Evolutionary conservation across 1,284 basidiomycete genomes (phyloP), one percentile per base, ranked within the genome.

Genomic region (Pyrrhoderma lamaoense): DNA sequence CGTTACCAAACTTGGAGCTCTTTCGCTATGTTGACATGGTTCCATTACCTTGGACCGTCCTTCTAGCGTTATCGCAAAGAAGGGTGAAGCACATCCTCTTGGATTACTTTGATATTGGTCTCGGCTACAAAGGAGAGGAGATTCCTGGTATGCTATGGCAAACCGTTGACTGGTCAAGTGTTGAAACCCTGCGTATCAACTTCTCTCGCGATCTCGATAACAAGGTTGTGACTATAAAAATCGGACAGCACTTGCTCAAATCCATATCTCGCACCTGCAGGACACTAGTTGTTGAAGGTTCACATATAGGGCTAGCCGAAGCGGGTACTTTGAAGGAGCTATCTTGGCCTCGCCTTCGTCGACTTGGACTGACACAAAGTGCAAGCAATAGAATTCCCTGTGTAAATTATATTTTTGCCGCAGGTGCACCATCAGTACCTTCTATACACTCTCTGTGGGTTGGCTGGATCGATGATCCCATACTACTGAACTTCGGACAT

Each of bases 1-100:
- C 43, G 5, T 45, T 45, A 13, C 43, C 43, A 2, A 45, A 45
- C 14, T 23, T 45, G 11, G 43, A 45, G 43, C 43, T 45, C 16
- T 45, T 45, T 16, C 43, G 31, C n/a, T 45, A 8, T 13, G 43
- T 31, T 4, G 43, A 45, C 22, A 9, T n/a, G 8, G 23, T 45
- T 16, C 25, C 43, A 3, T 27, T 45, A 16, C 43, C 8, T 5
- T 27, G n/a, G 16, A 7, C 16, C 4, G 21, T 45, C 5, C 19
- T 40, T 14, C 8, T 8, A 21, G n/a, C n/a, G 4, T 14, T 40
- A 16, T 40, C 38, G 8, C 38, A 40, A 40, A 14, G 5, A 5
- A 4, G 38, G 8, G 8, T 40, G 14, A 16, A 21, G n/a, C 38
- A 40, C 19, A 4, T 40, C 8, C n/a, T 21, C 19, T 14, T 40